Percentiles rank a stretch among this genome's conserved stretches.
These are phyloP conservation scores for Vinca minor DNA, from an alignment of 257 asterid species.

Conservation along the genomic window DNA sequence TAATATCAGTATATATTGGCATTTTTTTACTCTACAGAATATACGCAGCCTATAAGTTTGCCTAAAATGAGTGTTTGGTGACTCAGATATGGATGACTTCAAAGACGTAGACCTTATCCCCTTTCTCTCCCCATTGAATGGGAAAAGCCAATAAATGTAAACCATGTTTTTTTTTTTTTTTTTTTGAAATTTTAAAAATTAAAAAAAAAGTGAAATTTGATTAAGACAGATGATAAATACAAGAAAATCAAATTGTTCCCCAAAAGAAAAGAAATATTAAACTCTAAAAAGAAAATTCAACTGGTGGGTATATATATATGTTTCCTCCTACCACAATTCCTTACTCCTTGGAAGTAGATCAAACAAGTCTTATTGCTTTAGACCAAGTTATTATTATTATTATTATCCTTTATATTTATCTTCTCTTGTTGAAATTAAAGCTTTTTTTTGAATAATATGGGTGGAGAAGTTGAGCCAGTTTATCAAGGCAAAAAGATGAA, in stretches of 20 bases:
- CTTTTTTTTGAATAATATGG: conserved; percentile 15
- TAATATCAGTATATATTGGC: too few species aligned
- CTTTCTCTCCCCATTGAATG: conserved; percentile 34
- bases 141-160: conserved; percentile 20
- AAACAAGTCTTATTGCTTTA: neutral
- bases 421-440: neutral
- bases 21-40: too few species aligned
- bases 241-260: conserved; percentile 6
- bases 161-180: conserved; percentile 14
- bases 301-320: conserved; percentile 7
- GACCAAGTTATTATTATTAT: too few species aligned
- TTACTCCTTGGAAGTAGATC: too few species aligned
- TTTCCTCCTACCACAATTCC: neutral
- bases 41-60: neutral
- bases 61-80: conserved; percentile 20
- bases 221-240: conserved; percentile 16
- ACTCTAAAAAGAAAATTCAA: neutral
- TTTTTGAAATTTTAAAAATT: neutral
- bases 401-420: neutral
- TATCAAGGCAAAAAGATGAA: conserved; percentile 22
- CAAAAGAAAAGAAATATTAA: neutral
- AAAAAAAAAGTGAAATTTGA: neutral
- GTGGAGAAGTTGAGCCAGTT: conserved; percentile 1
- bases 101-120: conserved; percentile 28
- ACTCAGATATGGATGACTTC: conserved; percentile 51